A percentile compares a stretch with the other conserved stretches of the same genome.
Conservation (phyloP, 352 stramenopile species). For the Phytophthora crassamura region DNA sequence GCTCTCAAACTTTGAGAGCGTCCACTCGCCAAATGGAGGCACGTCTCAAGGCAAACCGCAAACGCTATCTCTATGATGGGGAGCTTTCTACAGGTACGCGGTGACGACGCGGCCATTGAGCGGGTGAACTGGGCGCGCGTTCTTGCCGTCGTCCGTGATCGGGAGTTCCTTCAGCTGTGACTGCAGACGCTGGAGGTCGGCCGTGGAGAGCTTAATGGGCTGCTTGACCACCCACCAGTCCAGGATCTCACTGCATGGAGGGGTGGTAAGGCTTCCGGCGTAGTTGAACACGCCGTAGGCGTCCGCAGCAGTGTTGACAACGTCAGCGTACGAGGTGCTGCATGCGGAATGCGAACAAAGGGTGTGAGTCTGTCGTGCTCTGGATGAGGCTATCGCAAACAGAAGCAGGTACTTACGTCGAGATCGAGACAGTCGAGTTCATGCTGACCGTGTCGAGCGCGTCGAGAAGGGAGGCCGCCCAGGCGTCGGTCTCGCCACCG, state of each 20-base stretch:
- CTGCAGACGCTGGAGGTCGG: constrained; percentile 36
- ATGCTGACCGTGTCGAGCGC: constrained; percentile 31
- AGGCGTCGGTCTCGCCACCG: constrained; percentile 27
- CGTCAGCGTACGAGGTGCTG: constrained; percentile 46
- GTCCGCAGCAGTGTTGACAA: constrained; percentile 50
- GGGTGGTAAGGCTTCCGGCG: constrained; percentile 39
- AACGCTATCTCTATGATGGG: constrained; percentile 4
- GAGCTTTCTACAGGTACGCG: constrained; percentile 24
- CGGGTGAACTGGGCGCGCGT: constrained; percentile 33
- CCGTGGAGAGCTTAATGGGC: constrained; percentile 29
- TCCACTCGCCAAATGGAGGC: neutral
- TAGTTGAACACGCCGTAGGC: constrained; percentile 43
- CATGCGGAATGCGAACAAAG: neutral
- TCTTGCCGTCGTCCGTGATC: constrained; percentile 38
- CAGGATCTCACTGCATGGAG: constrained; percentile 41
- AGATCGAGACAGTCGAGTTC: constrained; percentile 28
- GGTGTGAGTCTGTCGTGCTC: neutral
- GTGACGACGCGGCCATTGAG: constrained; percentile 38
- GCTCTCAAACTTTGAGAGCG: constrained; percentile 8
- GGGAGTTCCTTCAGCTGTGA: constrained; percentile 29
- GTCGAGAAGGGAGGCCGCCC: constrained; percentile 35
- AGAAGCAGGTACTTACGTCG: constrained; percentile 13
- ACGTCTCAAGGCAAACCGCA: constrained; percentile 22
- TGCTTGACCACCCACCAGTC: constrained; percentile 44
- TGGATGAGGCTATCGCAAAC: neutral